Evolutionary conservation across 2,329 filamentous ascomycete genomes (phyloP).

Genomic region (Verticillium longisporum): DNA sequence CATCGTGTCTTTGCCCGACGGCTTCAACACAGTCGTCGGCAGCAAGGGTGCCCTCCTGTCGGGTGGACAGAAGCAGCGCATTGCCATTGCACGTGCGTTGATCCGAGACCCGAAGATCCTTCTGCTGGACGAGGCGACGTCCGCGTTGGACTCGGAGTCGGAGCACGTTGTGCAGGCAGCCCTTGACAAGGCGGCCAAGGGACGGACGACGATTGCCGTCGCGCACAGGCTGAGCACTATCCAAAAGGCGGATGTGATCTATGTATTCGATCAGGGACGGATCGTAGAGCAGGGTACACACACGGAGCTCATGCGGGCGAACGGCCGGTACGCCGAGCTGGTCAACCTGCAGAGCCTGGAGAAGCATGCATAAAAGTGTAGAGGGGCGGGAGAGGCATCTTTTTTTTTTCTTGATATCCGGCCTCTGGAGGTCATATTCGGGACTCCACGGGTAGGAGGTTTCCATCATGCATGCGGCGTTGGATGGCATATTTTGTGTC

Average conservation of each 20-base stretch:
- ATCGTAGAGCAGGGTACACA: conserved; percentile 85
- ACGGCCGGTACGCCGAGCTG: conserved; percentile 69
- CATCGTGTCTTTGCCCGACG: conserved; percentile 77
- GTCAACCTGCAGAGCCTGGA: conserved; percentile 75
- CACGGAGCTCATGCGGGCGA: conserved; percentile 59
- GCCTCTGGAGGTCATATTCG: not conserved
- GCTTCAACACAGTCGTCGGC: conserved; percentile 79
- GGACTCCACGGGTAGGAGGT: not conserved
- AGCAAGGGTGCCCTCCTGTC: conserved; percentile 79
- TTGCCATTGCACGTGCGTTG: conserved; percentile 86
- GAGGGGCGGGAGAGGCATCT: not conserved
- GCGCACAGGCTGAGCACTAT: conserved; percentile 90
- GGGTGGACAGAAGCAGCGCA: conserved; percentile 90
- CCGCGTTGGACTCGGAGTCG: conserved; percentile 67
- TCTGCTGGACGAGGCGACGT: conserved; percentile 75
- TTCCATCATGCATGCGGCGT: not conserved
- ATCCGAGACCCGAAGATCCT: conserved; percentile 87
- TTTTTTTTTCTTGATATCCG: not conserved
- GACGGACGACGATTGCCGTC: conserved; percentile 86
- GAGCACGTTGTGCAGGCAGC: conserved; percentile 78
- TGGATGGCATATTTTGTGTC: not conserved
- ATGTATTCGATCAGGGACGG: conserved; percentile 87
- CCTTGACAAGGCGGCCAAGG: conserved; percentile 74
- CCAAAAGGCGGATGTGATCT: conserved; percentile 90
- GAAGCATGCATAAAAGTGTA: conserved; percentile 33